These are phyloP conservation scores for Hysterium pulicare DNA, from an alignment of 2,329 filamentous ascomycete genomes.

Conservation along the genomic window DNA sequence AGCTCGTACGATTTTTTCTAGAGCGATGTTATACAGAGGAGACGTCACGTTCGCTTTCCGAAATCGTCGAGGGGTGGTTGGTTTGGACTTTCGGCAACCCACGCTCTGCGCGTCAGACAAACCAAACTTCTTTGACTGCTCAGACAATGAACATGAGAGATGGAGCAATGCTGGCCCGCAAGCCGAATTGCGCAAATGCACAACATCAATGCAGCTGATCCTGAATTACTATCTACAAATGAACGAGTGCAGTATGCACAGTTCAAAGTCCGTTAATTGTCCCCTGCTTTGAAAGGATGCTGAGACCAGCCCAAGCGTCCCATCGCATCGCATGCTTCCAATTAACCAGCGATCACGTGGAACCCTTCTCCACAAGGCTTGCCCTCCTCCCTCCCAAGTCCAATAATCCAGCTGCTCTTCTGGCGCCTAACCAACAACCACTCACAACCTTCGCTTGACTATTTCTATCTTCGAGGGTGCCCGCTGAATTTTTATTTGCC, in stretches of 20 bases:
- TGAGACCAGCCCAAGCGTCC: slow-evolving; percentile 4
- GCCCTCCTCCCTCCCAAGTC: not conserved
- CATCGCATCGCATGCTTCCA: slow-evolving; percentile 1
- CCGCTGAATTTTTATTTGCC: slow-evolving; percentile 1
- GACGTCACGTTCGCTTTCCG: too few relatives aligned
- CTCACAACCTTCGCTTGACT: slow-evolving; percentile 2
- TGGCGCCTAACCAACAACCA: slow-evolving; percentile 3
- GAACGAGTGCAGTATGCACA: slow-evolving; percentile 1
- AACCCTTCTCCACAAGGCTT: not conserved
- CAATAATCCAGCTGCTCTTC: not conserved
- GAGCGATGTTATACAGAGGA: too few relatives aligned
- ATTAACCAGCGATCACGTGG: slow-evolving; percentile 5
- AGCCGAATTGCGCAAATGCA: slow-evolving; percentile 15
- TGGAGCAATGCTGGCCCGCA: not conserved
- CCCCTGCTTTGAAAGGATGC: slow-evolving; percentile 9
- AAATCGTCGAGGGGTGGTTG: not conserved
- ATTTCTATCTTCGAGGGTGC: slow-evolving; percentile 3
- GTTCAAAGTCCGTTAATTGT: slow-evolving; percentile 10
- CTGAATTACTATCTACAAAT: not conserved
- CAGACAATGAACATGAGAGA: slow-evolving; percentile 3
- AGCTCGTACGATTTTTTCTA: too few relatives aligned
- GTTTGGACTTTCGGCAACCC: not conserved
- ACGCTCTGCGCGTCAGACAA: not conserved
- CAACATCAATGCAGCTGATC: slow-evolving; percentile 12
- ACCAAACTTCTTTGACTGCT: slow-evolving; percentile 1